Conservation (phyloP, 208 protist species). For the Porcisia hertigi region DNA sequence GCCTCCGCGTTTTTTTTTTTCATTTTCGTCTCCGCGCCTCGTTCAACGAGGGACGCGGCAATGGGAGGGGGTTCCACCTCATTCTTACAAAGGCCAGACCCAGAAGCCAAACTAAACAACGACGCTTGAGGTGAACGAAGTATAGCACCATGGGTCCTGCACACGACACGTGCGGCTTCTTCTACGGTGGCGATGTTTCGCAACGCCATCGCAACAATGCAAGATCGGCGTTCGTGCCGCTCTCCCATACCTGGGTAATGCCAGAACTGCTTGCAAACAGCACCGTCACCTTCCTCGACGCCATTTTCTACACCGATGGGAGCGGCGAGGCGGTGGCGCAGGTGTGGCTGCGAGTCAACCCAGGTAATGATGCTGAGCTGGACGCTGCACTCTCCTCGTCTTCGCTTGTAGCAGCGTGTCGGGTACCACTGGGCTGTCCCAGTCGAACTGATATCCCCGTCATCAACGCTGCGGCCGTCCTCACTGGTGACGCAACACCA, state of each 20-base stretch:
- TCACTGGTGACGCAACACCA: neutral
- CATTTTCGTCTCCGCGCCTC: neutral
- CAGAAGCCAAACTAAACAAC: neutral
- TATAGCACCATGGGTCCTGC: neutral
- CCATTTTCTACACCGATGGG: neutral
- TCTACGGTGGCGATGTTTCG: neutral
- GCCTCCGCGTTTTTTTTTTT: neutral
- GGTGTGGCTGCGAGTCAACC: conserved; percentile 15
- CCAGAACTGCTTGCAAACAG: neutral
- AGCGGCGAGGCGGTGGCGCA: neutral
- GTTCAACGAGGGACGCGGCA: neutral
- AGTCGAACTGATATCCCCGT: neutral
- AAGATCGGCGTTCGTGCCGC: neutral
- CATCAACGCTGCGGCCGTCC: conserved; percentile 3
- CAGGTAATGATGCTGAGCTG: neutral
- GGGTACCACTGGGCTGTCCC: conserved; percentile 5
- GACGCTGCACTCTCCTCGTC: neutral
- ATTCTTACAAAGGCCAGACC: neutral
- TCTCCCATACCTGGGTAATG: conserved; percentile 6
- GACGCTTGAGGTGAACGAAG: neutral
- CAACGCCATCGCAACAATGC: neutral
- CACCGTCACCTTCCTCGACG: conserved; percentile 4
- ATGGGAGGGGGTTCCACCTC: neutral
- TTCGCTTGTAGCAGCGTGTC: conserved; percentile 11
- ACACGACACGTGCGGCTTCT: conserved; percentile 8